Evolutionary conservation across 192 early-diverging fungal species (phyloP).

Genomic region (Coemansia sp.): DNA sequence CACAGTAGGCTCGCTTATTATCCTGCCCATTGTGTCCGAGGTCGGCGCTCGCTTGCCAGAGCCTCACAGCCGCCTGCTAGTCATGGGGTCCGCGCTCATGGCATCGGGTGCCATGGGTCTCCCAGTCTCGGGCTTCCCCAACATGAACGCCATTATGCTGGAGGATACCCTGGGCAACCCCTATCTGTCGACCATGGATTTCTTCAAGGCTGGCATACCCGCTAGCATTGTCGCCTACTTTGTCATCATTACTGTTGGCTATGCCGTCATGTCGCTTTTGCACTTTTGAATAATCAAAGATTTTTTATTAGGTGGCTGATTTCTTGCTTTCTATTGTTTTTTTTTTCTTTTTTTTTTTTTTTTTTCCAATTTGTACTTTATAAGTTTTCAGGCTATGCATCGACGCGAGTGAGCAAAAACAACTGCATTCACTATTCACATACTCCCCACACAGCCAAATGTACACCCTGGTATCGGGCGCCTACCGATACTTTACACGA

Average conservation of each 20-base stretch:
- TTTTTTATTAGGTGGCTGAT: background rate
- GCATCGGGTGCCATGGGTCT: constrained; percentile 89
- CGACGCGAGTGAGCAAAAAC: background rate
- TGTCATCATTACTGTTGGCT: constrained; percentile 73
- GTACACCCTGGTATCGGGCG: constrained; percentile 89
- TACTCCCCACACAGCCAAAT: constrained; percentile 45
- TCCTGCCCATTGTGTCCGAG: constrained; percentile 89
- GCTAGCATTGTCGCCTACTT: constrained; percentile 68
- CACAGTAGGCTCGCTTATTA: constrained; percentile 92
- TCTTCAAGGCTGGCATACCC: constrained; percentile 78
- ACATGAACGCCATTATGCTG: constrained; percentile 94
- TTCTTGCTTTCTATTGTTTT: background rate
- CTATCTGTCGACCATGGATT: constrained; percentile 80
- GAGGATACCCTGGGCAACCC: constrained; percentile 84
- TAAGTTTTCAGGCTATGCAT: background rate
- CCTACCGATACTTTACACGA: constrained; percentile 83
- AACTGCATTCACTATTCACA: background rate
- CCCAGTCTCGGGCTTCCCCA: constrained; percentile 93
- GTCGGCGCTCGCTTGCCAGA: constrained; percentile 79
- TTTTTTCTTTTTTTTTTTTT: background rate
- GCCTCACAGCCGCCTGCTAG: constrained; percentile 73
- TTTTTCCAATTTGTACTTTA: background rate
- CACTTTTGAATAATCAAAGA: constrained; percentile 48
- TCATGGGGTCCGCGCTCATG: constrained; percentile 81
- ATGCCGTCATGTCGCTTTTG: constrained; percentile 63